Base-by-base conservation (phyloP, 1,139 yeast genomes). In the Hyphopichia khmerensis region DNA sequence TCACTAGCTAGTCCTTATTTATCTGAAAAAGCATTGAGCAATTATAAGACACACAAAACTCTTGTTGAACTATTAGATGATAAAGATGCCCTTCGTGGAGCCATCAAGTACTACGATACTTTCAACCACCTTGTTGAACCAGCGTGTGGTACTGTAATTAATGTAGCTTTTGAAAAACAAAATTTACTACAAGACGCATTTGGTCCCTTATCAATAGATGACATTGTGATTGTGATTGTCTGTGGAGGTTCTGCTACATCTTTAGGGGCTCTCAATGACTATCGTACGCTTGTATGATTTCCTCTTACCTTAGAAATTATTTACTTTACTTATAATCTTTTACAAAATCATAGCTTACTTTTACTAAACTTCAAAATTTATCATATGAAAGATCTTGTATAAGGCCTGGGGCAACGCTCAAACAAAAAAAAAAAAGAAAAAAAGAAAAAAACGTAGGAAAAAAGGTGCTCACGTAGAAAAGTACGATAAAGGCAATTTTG, bases 81-180 rank as follows among this genome's bases (percentile, higher is more conserved):
- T 53, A 45, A 60, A 4, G 82, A 80, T 40, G 81, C 87, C 0
- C 64, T 79, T 1, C 56, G 59, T 16, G 83, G 84, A 0, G 67
- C 82, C 40, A 55, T 79, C 14, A 64, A 59, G 33, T 81, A 75
- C 49, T 75, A 81, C 6, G 66, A 74, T 11, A 76, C 71, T 34
- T 76, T 69, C 45, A 71, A 72, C 32, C 64, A 74, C 40, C 65
- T 82, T 8, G 80, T 82, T 0, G 91, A 85, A 55, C 89, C 90
- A 0, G 89, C 91, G 1, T 85, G 91, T 64, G 90, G 89, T 10
- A 90, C 88, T 2, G 75, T 89, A 0, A 52, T 84, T 26, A 77
- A 83, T 15, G 63, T 77, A 8, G 69, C 75, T 2, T 79, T 79
- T 53, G 61, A 72, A 39, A 60, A 59, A 33, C 53, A 60, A 7